These are phyloP conservation scores for Scheffersomyces ergatensis DNA, from an alignment of 805 yeast genomes.

Conservation along the genomic window DNA sequence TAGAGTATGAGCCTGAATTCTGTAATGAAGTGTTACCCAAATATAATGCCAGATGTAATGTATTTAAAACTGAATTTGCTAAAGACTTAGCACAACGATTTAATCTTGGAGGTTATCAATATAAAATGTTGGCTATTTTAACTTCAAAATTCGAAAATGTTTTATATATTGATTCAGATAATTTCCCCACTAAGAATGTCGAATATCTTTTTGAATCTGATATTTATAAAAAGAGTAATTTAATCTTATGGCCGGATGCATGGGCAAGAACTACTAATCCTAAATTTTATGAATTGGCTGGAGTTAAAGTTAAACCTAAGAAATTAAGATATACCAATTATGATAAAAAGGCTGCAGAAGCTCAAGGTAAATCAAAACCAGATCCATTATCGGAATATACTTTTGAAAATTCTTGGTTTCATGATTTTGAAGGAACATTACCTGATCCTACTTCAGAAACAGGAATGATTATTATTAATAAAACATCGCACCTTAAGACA, in stretches of 20 bases:
- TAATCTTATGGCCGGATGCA: constrained; percentile 67
- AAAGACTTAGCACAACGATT: constrained; percentile 12
- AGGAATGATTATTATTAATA: constrained; percentile 65
- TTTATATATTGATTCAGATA: constrained; percentile 51
- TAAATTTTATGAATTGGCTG: constrained; percentile 53
- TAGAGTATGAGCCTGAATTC: constrained; percentile 45
- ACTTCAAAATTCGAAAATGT: constrained; percentile 55
- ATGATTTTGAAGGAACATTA: constrained; percentile 60
- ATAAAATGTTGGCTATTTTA: constrained; percentile 56
- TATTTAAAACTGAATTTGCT: constrained; percentile 31
- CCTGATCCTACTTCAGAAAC: constrained; percentile 71
- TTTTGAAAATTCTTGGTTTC: constrained; percentile 41
- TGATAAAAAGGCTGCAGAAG: constrained; percentile 32
- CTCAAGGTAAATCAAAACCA: constrained; percentile 24
- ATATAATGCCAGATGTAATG: constrained; percentile 45
- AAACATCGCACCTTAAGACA: constrained; percentile 56
- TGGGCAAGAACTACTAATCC: constrained; percentile 73
- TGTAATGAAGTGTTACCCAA: constrained; percentile 44
- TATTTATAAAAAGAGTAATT: constrained; percentile 44
- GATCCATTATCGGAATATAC: constrained; percentile 20
- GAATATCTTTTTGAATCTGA: constrained; percentile 47
- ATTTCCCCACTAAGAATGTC: constrained; percentile 41
- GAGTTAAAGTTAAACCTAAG: constrained; percentile 26
- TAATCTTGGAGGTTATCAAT: constrained; percentile 46
- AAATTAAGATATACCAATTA: constrained; percentile 31